These are phyloP conservation scores for Syzygium grande DNA, from an alignment of 345 rosid species.

Conservation along the genomic window DNA sequence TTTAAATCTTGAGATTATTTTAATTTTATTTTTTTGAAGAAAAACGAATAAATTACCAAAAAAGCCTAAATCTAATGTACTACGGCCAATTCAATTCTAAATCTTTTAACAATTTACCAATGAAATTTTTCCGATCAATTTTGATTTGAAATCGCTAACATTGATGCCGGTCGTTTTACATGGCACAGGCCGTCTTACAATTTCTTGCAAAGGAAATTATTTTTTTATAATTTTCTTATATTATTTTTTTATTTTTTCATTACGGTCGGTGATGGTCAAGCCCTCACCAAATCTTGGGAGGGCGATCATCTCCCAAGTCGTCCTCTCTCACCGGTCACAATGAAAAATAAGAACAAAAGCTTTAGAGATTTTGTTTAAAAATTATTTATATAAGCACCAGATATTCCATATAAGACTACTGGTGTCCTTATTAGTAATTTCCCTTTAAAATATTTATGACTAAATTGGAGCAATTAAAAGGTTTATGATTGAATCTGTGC, in stretches of 20 bases:
- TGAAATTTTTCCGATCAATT: not conserved
- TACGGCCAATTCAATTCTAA: rapidly evolving
- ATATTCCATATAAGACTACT: rapidly evolving
- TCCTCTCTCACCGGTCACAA: not conserved
- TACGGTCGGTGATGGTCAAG: not conserved
- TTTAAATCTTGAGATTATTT: not conserved
- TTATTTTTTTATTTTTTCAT: not conserved
- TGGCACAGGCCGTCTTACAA: not conserved
- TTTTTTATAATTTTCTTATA: too few relatives aligned
- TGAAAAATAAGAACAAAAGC: not conserved
- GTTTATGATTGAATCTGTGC: rapidly evolving
- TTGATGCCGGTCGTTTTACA: rapidly evolving
- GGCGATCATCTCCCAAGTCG: not conserved
- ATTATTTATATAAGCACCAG: rapidly evolving
- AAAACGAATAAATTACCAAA: not conserved
- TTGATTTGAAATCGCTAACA: not conserved
- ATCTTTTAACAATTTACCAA: rapidly evolving
- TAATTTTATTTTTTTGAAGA: not conserved
- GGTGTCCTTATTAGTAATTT: rapidly evolving
- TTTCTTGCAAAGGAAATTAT: not conserved
- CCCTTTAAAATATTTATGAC: not conserved
- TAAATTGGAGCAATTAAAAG: not conserved
- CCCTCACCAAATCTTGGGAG: too few relatives aligned
- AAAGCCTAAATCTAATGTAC: not conserved
- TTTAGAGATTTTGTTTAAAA: not conserved